A percentile compares a stretch with the other conserved stretches of the same genome.
Conservation (phyloP, 2,329 filamentous ascomycete species). For the Emericellopsis cladophorae region DNA sequence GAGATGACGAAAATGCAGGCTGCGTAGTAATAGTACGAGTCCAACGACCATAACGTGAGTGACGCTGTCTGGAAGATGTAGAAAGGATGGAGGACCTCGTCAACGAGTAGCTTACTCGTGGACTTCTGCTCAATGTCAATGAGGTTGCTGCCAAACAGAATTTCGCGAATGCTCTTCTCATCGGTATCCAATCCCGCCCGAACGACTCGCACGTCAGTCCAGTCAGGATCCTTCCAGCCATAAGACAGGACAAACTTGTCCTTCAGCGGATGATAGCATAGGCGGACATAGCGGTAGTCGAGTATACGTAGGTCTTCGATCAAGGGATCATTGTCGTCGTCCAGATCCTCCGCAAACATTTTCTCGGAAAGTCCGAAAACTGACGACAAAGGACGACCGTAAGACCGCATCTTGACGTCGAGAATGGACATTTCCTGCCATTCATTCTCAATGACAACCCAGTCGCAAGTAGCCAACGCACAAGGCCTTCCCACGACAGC, state of each 20-base stretch:
- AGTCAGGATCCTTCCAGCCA: constrained; percentile 88
- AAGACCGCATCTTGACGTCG: constrained; percentile 41
- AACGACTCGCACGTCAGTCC: constrained; percentile 66
- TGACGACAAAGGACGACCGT: constrained; percentile 43
- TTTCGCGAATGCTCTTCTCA: constrained; percentile 69
- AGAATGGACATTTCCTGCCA: constrained; percentile 88
- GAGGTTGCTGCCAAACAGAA: constrained; percentile 78
- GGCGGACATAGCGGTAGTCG: constrained; percentile 88
- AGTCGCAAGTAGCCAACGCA: constrained; percentile 63
- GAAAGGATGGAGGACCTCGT: constrained; percentile 95
- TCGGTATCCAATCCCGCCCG: constrained; percentile 76
- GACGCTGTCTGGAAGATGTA: constrained; percentile 97
- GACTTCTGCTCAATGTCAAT: constrained; percentile 93
- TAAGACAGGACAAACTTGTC: constrained; percentile 81
- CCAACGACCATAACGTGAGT: constrained; percentile 84
- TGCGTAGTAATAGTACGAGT: constrained; percentile 97
- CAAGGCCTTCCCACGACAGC: constrained; percentile 57
- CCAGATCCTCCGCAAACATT: constrained; percentile 35
- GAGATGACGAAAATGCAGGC: constrained; percentile 92
- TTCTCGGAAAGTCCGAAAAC: constrained; percentile 59
- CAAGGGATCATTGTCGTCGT: constrained; percentile 59
- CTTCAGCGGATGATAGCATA: constrained; percentile 78
- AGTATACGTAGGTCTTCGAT: constrained; percentile 63
- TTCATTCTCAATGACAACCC: constrained; percentile 95
- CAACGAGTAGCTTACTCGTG: constrained; percentile 67